These are phyloP conservation scores for Crucihimalaya himalaica DNA, from an alignment of 345 rosid species.

Conservation along the genomic window DNA sequence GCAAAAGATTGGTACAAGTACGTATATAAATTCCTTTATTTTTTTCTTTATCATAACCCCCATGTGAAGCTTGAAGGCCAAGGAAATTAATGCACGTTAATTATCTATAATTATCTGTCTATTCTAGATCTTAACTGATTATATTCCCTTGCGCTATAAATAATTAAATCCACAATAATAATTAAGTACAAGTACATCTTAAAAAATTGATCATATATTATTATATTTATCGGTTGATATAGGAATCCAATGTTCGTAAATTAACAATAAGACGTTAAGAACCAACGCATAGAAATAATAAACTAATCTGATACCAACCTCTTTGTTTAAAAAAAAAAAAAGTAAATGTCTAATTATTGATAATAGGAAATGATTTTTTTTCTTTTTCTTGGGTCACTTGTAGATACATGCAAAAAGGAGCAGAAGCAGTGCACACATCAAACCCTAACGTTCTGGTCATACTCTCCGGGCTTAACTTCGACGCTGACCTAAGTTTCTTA, in stretches of 20 bases:
- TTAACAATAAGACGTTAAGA: constrained; percentile 10
- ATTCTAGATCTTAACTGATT: constrained; percentile 21
- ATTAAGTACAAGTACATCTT: neutral
- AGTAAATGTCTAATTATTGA: neutral
- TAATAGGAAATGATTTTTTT: neutral
- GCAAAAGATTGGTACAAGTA: constrained; percentile 88
- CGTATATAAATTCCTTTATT: neutral
- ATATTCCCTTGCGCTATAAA: constrained; percentile 20
- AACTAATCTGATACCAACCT: neutral
- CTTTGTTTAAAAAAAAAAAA: neutral
- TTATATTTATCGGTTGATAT: constrained; percentile 13
- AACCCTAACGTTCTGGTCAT: constrained; percentile 81
- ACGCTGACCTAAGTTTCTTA: constrained; percentile 66
- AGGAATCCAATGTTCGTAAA: constrained; percentile 31
- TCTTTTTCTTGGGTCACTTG: neutral
- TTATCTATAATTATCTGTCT: constrained; percentile 23
- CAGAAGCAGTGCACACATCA: constrained; percentile 86
- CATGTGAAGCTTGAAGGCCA: constrained; percentile 33
- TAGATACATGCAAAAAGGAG: constrained; percentile 80
- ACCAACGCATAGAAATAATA: constrained; percentile 10
- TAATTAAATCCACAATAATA: constrained; percentile 16
- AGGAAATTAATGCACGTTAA: constrained; percentile 27
- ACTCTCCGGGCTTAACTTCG: constrained; percentile 72
- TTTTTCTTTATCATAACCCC: neutral
- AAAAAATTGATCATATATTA: neutral